Base-by-base conservation (phyloP, 2,329 filamentous ascomycete species). In the Monilinia aucupariae region DNA sequence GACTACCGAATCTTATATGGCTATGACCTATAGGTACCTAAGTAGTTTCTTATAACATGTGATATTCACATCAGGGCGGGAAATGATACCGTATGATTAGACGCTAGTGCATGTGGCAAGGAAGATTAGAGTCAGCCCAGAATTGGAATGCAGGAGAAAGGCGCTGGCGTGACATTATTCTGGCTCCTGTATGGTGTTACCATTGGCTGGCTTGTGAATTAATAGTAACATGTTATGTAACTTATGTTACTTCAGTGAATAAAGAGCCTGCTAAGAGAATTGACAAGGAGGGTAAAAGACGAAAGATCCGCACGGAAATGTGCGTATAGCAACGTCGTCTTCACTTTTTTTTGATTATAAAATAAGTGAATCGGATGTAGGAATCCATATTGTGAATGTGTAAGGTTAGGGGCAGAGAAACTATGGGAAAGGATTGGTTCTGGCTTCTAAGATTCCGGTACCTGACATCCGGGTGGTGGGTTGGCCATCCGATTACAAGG, bases 1-100 rank as follows among this genome's bases (percentile, higher is more conserved):
- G 27, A 41, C 32, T 15, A n/a, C 25, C 32, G 56, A 59, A 59
- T 30, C 58, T 52, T 61, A 55, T 61, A 61, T 48, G 58, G 52
- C 34, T 34, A 17, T 47, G 41, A 20, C 30, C 41, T 8, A 20
- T 47, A 30, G 27, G 27, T 30, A 6, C 27, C 27, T 30, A 30
- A 3, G 27, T 30, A 56, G 27, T 56, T 45, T 47, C 54, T 47
- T 17, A 34, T 25, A 17, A 32, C 1, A 59, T 30, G 34, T 43
- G 20, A 12, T 32, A 52, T 47, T 34, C 58, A 43, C 47, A 37
- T 22, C 48, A 41, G 37, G 12, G 34, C 58, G 34, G 48, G 47
- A 43, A 43, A 43, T 32, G 27, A 30, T 30, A 30, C 27, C 58
- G 52, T 60, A 27, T 27, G 47, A 25, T 15, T 52, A 13, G 17